Evolutionary conservation across 2,329 filamentous ascomycete genomes (phyloP), one percentile per base, ranked within the genome.

Genomic region (Parastagonospora nodorum): DNA sequence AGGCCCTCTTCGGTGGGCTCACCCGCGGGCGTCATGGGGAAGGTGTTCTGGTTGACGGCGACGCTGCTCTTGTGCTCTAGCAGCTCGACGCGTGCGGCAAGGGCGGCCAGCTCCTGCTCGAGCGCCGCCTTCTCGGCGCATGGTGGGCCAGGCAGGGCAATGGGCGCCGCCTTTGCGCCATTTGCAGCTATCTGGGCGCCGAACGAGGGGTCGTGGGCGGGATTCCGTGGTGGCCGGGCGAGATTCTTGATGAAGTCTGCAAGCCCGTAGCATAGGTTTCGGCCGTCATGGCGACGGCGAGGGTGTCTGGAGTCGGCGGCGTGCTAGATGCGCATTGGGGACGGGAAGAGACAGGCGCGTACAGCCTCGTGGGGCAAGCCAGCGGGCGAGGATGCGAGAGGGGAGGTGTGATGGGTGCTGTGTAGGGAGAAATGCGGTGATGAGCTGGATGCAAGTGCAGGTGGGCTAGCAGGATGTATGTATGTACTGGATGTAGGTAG

Each of bases 21-120:
- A 72, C 88, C 92, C 12, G 63, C 63, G 41, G 92, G 90, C 8
- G 90, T 94, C 68, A 92, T 88, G 63, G 91, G 91, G 39, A 64
- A 92, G 83, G 49, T 76, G 75, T 53, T 53, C 45, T 82, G 80
- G 57, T 82, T 78, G 58, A 82, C 80, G 51, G 82, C 74, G 50
- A 82, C 78, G 67, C 83, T 84, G 59, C 89, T 88, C 76, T 88
- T 88, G 63, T 85, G 85, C 79, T 97, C 92, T 63, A 97, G 84
- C 59, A 87, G 85, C 58, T 92, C 88, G 61, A 97, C 85, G 61
- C 94, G 83, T 55, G 86, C 78, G 52, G 88, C 84, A 57, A 97
- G 83, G 48, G 89, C 88, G 43, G 88, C 84, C 50, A 99, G 83
- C 77, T 97, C 93, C 53, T 82, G 81, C 77, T 97, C 92, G 54